Evolutionary conservation across 805 yeast genomes (phyloP), one percentile per base, ranked within the genome.

Genomic region (Teunomyces barrocoloradensis): DNA sequence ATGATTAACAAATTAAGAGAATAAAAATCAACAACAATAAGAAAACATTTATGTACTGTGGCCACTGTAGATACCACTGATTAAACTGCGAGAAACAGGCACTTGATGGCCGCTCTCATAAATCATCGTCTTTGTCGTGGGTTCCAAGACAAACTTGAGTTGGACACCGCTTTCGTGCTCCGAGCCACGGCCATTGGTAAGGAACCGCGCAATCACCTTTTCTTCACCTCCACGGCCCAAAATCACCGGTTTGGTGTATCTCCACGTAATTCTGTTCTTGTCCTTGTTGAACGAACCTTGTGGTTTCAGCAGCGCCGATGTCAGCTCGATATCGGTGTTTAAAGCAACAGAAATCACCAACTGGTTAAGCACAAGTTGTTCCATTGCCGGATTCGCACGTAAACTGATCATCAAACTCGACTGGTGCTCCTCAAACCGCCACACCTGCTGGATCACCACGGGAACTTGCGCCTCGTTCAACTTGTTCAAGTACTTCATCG

Each of bases 201-300:
- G 71, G 60, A 92, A 89, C 67, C 97, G 82, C 13, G 96, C 96
- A 59, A 92, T 82, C 38, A 91, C 74, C 58, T 86, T 81, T 57
- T 85, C 84, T 54, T 86, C 90, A 5, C 65, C 64, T 18, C 52
- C 48, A n/a, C 55, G 69, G 21, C 64, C 56, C 48, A 80, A 71
- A 5, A 53, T 56, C 32, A 79, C 53, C 3, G 80, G 75, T 7
- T 66, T 52, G 25, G 56, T 51, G 55, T 82, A 81, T 61, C 86
- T 80, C 97, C 97, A 91, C 0, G 94, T 85, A 48, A 94, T 84
- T 66, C 97, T 80, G 55, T 82, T 85, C 60, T 82, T 84, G 44
- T 90, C 97, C 59, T 81, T 85, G 66, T 85, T 89, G 74, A 90
- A 92, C 1, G 95, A 81, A 48, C 97, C 98, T 47, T 87, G 84